Conservation (phyloP, 805 yeast genomes). For the Sugiyamaella valdiviana region DNA sequence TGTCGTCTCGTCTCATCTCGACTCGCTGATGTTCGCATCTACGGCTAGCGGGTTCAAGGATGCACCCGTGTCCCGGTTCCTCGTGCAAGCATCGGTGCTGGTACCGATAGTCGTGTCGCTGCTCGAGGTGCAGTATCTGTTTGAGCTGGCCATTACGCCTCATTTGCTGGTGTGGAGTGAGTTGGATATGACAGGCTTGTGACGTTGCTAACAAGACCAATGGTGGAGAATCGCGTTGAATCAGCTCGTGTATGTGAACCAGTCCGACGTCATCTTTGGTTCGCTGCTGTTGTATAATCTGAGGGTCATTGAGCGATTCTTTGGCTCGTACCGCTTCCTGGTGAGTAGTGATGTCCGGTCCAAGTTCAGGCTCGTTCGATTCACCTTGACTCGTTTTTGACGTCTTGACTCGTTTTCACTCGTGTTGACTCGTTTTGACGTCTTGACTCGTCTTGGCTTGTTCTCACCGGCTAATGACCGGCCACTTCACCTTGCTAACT, state of each 20-base stretch:
- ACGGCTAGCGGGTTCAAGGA: slow-evolving; percentile 36
- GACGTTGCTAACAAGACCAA: slow-evolving; percentile 21
- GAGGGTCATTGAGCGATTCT: slow-evolving; percentile 35
- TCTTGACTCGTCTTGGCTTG: neutral
- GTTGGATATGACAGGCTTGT: slow-evolving; percentile 10
- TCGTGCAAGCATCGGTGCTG: slow-evolving; percentile 22
- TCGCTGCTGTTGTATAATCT: slow-evolving; percentile 35
- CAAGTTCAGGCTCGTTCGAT: neutral
- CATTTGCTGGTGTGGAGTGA: slow-evolving; percentile 31
- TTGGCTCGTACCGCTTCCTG: slow-evolving; percentile 34
- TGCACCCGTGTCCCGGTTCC: slow-evolving; percentile 33
- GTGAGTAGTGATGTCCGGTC: slow-evolving; percentile 2
- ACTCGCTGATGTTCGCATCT: slow-evolving; percentile 30
- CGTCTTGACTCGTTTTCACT: neutral
- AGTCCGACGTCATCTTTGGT: slow-evolving; percentile 35
- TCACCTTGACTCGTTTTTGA: neutral
- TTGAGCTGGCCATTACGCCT: slow-evolving; percentile 31
- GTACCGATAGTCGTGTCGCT: slow-evolving; percentile 34
- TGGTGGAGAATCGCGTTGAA: slow-evolving; percentile 33
- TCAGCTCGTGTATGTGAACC: slow-evolving; percentile 29
- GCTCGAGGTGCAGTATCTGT: slow-evolving; percentile 34
- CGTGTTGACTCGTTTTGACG: neutral
- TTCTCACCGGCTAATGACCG: neutral
- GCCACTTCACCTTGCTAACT: neutral
- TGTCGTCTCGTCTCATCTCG: neutral